Base-by-base conservation (phyloP, 441 rosid species). In the Erodium chrysanthum region DNA sequence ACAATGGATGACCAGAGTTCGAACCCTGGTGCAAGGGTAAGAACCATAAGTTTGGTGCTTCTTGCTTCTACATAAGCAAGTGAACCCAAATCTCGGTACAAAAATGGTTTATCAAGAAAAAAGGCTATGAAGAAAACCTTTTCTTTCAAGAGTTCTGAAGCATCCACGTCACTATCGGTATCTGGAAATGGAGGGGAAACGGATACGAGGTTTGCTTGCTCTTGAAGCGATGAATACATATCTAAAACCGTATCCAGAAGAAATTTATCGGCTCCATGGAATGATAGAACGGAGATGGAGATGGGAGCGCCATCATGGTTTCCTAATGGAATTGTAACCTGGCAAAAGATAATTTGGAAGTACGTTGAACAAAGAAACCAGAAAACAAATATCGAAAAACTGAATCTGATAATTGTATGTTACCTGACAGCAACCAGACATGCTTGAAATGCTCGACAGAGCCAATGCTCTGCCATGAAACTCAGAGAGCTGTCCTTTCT, bases 381-480 rank as follows among this genome's bases (percentile, higher is more conserved):
- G 48, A 64, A 67, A 5, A 11, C 5, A 23, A 21, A 27, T 29
- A 58, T 7, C 29, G 66, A 69, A 72, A 64, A 58, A 1, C 54
- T 29, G 58, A 70, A 64, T n/a, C 56, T 58, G n/a, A 73, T 22
- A 72, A 44, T 18, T 46, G 18, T 12, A 70, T 65, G 18, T 67
- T 78, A 89, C 98, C 89, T 93, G 95, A 79, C 98, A 90, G 75
- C 98, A 88, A 7, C 98, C 97, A 50, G 98, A 90, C 92, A 90
- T 79, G 85, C 95, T 90, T 29, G 97, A 86, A 68, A 93, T 84
- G 82, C 92, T 83, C 50, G 86, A 79, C 73, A 89, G 78, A 23
- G 83, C 75, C 61, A 73, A 83, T 54, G 84, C 82, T 73, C 90
- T 79, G 73, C 84, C 82, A 67, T 77, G 80, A 77, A 85, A 83